Evolutionary conservation across 2,329 filamentous ascomycete genomes (phyloP).

Genomic region (Neobulgaria alba): DNA sequence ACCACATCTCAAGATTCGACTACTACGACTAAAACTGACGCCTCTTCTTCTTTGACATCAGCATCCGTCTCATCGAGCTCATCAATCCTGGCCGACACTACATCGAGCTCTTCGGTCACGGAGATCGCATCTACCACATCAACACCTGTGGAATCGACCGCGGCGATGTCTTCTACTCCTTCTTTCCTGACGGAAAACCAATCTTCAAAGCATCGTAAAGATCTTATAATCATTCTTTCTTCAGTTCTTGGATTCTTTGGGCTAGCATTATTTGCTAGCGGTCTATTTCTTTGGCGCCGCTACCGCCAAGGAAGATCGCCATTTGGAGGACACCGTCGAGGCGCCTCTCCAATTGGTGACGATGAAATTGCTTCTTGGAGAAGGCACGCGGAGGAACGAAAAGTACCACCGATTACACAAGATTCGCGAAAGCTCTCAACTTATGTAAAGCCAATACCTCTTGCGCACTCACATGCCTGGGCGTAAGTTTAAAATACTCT

Average conservation of each 20-base stretch:
- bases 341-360: conserved; percentile 53
- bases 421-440: conserved; percentile 6
- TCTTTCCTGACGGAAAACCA: conserved; percentile 1
- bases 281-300: conserved; percentile 17
- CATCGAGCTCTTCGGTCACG: not conserved
- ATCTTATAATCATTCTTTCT: conserved; percentile 21
- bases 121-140: not conserved
- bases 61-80: conserved; percentile 3
- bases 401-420: not conserved
- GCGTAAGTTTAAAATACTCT: conserved; percentile 8
- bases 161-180: conserved; percentile 12
- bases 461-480: conserved; percentile 19
- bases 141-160: conserved; percentile 4
- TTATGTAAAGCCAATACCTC: conserved; percentile 7
- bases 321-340: conserved; percentile 41
- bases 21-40: conserved; percentile 9
- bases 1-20: conserved; percentile 2
- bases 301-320: conserved; percentile 26
- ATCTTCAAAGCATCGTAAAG: conserved; percentile 3
- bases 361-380: conserved; percentile 58
- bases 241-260: conserved; percentile 22
- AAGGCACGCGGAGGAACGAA: conserved; percentile 14
- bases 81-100: not conserved
- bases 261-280: conserved; percentile 16
- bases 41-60: conserved; percentile 13